Base-by-base conservation (phyloP, 2,329 filamentous ascomycete genomes). In the Aspergillus eucalypticola region DNA sequence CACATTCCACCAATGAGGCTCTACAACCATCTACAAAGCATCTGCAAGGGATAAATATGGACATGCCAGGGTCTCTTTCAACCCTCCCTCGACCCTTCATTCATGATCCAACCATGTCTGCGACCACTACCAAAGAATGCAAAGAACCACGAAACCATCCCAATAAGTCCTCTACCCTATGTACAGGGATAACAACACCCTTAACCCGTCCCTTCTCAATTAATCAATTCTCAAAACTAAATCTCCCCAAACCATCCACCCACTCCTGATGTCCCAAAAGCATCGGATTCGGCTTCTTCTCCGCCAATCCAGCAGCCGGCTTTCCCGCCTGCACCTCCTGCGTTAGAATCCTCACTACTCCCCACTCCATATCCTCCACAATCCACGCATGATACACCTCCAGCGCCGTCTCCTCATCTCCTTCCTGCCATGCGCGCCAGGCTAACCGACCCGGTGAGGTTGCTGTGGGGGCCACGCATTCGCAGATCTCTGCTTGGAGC, bases 211-310 rank as follows among this genome's bases (percentile, higher is more conserved):
- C 8, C 3, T 4, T 10, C 3, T 11, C 3, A 11, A 4, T 29
- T 1, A 2, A 29, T 29, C 3, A 29, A 29, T 29, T 29, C 10
- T 44, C 19, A 2, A 49, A 5, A 92, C 79, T 50, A 92, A 44
- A 19, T n/a, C n/a, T n/a, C 19, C 29, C 56, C 25, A 59, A 27
- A 0, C 56, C 56, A 17, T 54, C 57, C 21, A 59, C 10, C 57
- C 57, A 59, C n/a, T 29, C 51, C 41, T 59, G 57, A 35, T 59
- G 51, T 10, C 57, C 57, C 10, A 55, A 38, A 27, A 59, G 35
- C 51, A 59, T 59, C 21, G 51, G 50, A 25, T 59, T 59, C 42
- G 57, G 57, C 21, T 55, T 55, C 25, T 53, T 25, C 7, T 5
- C 27, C 15, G 57, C 51, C 23, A 59, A 21, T 29, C 46, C 27